Base-by-base conservation (phyloP, 2,329 filamentous ascomycete genomes). In the Moelleriella libera region DNA sequence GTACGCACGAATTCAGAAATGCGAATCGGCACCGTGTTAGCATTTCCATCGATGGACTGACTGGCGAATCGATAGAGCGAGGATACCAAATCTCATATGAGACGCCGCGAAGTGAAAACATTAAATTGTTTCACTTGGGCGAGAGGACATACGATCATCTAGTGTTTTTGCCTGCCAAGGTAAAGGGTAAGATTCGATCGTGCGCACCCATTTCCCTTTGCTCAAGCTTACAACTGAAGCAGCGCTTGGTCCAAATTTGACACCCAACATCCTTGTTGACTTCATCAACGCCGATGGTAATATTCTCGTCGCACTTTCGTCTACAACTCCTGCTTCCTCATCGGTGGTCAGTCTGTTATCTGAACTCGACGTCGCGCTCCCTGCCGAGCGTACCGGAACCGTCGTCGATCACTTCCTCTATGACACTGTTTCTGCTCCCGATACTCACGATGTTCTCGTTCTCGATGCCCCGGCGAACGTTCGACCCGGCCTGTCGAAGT, bases 361-460 rank as follows among this genome's bases (percentile, higher is more conserved):
- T 58, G 88, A 97, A 67, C 75, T 96, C 63, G 90, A 96, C 61
- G 85, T 98, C 59, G 74, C 82, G 55, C 78, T 96, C n/a, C 87
- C 92, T 40, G 68, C 79, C 37, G 90, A 95, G 66, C 86, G 89
- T 59, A 87, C 83, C 48, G 82, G 86, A 49, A 72, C 90, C 49
- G 83, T 95, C 5, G 83, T 97, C 51, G 92, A 97, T 67, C 92
- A 98, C 72, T 96, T 97, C 79, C 85, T 87, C 70, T 92, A 92
- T 68, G 90, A 97, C 60, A 73, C 76, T 48, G 56, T 76, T 32
- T 87, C 83, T 41, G 83, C 90, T 5, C 61, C 80, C 45, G 88
- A 96, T 53, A 78, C 81, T 60, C 92, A 98, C 67, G 88, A 97
- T 66, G 85, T 95, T 31, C 72, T 98, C 43, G 74, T 96, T 31